Base-by-base conservation (phyloP, 2,329 filamentous ascomycete species). In the Coniochaeta sp. region DNA sequence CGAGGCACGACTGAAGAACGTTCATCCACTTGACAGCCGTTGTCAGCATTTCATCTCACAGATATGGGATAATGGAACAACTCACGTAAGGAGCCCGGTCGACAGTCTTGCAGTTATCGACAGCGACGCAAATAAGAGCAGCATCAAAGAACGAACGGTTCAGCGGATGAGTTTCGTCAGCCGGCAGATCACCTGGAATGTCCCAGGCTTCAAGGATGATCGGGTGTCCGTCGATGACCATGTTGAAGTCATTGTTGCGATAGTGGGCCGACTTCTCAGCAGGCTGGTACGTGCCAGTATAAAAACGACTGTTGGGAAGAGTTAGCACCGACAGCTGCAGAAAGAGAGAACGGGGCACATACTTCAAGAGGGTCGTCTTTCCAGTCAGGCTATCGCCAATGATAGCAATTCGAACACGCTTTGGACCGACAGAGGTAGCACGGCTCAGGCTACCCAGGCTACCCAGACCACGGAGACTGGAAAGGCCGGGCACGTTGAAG, bases 101-200 rank as follows among this genome's bases (percentile, higher is more conserved):
- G 34, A 74, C 67, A 36, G 68, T 69, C n/a, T n/a, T 59, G 59
- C 38, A 65, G 58, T 67, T 67, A 50, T 70, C 70, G 50, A 76
- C 62, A 56, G 66, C 67, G 58, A 72, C 74, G 64, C 75, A 77
- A 47, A 77, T 68, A 58, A 76, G 69, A 5, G 73, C 69, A 1
- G 70, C 73, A 28, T 76, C 71, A 54, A 69, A 71, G n/a, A 65
- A 66, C 19, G 61, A 64, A 17, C 63, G 59, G 1, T 61, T 31
- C 14, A 70, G 58, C 2, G 61, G 64, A 1, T 63, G 57, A 19
- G 59, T 47, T 9, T 59, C 44, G 8, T 58, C 54, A 17, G 36
- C 54, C 11, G 62, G 61, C 3, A 64, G 36, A 9, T 61, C 61
- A 17, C 66, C 64, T 0, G 68, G 67, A 36, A 71, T 64, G 57